Base-by-base conservation (phyloP, 192 early-diverging fungal species). In the Funneliformis mosseae region DNA sequence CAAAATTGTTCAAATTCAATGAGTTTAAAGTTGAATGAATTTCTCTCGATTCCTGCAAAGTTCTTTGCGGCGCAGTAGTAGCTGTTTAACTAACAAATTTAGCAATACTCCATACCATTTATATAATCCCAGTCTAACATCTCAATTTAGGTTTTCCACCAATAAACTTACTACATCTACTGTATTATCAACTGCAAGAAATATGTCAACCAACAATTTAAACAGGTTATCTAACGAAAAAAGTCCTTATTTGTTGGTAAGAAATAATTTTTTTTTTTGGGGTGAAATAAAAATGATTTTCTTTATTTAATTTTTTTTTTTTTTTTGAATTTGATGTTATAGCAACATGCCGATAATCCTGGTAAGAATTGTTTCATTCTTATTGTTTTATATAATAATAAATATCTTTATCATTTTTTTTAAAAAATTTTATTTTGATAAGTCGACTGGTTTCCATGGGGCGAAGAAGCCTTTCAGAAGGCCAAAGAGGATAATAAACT, bases 361-460 rank as follows among this genome's bases (percentile, higher is more conserved):
- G 78, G 78, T 79, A 70, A 50, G 23, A 4, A 10, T 62, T 27
- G n/a, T 8, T 28, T 11, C 7, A n/a, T 64, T 27, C 23, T 27
- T 14, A 27, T 27, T 12, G 14, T 16, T 72, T 48, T 48, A n/a
- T 25, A 23, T 43, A 42, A 11, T 28, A n/a, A 46, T 48, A 46
- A 46, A 46, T 48, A 33, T 70, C 21, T 14, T 8, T 74, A 74
- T 8, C n/a, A n/a, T 8, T 25, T 33, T 55, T 74, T 18, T 27
- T 27, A 48, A 73, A 41, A 21, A 6, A 74, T n/a, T 55, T 42
- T 42, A 28, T 67, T n/a, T 78, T 11, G 5, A 42, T 5, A 61
- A 70, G 88, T 89, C 12, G 90, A 92, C 78, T 92, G 91, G 91
- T 91, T 89, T 81, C 89, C 91, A 42, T 92, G 91, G 91, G 84